Percentiles rank a stretch among this genome's conserved stretches.
Conservation (phyloP, 768 basidiomycete genomes). For the Termitomyces sp. region DNA sequence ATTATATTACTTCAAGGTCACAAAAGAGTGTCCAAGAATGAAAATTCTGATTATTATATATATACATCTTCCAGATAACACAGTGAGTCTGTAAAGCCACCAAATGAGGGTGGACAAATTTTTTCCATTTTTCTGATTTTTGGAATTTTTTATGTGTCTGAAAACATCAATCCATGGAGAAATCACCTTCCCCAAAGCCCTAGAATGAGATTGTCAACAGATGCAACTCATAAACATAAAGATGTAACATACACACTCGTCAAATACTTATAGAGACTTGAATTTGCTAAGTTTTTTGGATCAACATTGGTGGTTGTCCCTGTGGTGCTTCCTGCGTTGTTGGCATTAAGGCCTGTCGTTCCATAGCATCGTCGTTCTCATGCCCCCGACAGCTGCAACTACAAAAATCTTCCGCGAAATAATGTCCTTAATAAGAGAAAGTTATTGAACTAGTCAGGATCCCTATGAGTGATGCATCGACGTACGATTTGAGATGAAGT, state of each 20-base stretch:
- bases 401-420: conserved; percentile 29
- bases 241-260: background rate
- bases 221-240: background rate
- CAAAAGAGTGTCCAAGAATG: too few relatives aligned
- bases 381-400: conserved; percentile 16
- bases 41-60: too few relatives aligned
- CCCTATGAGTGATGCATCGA: background rate
- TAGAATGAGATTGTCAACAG: background rate
- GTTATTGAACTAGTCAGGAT: background rate
- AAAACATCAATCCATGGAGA: too few relatives aligned
- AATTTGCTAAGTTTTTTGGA: conserved; percentile 3
- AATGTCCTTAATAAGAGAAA: conserved; percentile 24
- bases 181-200: too few relatives aligned
- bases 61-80: too few relatives aligned
- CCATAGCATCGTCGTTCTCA: conserved; percentile 11
- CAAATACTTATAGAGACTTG: too few relatives aligned
- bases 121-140: too few relatives aligned
- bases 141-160: too few relatives aligned
- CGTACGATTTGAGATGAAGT: conserved; percentile 36
- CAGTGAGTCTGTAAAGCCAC: too few relatives aligned
- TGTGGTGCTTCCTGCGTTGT: conserved; percentile 22
- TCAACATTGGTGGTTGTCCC: conserved; percentile 23
- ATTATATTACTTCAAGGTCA: too few relatives aligned
- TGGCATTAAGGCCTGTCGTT: conserved; percentile 26
- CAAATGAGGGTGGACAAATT: too few relatives aligned